Base-by-base conservation (phyloP, 2,329 filamentous ascomycete genomes). In the Elsinoe fawcettii region DNA sequence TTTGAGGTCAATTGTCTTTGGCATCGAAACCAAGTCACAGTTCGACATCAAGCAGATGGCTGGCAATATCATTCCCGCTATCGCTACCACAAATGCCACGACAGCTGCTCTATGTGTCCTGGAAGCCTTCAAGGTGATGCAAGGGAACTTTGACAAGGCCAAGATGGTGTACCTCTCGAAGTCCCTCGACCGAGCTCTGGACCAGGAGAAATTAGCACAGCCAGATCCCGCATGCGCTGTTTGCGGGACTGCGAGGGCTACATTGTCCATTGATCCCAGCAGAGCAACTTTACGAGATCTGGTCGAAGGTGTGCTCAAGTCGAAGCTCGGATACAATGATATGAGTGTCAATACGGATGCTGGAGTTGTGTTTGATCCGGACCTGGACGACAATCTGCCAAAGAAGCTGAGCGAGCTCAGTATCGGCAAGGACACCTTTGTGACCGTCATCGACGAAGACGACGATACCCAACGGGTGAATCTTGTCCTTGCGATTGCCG, bases 11-110 rank as follows among this genome's bases (percentile, higher is more conserved):
- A 78, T 82, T 22, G 80, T 95, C n/a, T 99, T 99, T 67, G 87
- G 85, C 57, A 96, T 99, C 58, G 87, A 92, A 56, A 75, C 78
- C 3, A 92, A 90, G 70, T 95, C 90, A 20, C 90, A 95, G 59
- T 99, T 97, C 67, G 91, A 97, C 68, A 91, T 93, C 66, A 99
- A 99, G 75, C 82, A 99, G 73, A 99, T 97, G 92, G 93, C 93
- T 3, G 93, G 93, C 56, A 99, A 99, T 69, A 99, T 99, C 66
- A 99, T 99, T 60, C 93, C 93, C 1, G 93, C 93, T 1, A 99
- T 99, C 68, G 93, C 93, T 4, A 99, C 93, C 0, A 97, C 93
- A 0, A 99, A 99, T 70, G 93, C 93, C 14, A 95, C 97, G 70
- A 92, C 93, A 1, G 93, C 93, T 14, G 87, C 90, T 11, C 80